Percentiles rank a stretch among this genome's conserved stretches.
These are phyloP conservation scores for Conticribra guillardii DNA, from an alignment of 108 stramenopile species.

Conservation along the genomic window DNA sequence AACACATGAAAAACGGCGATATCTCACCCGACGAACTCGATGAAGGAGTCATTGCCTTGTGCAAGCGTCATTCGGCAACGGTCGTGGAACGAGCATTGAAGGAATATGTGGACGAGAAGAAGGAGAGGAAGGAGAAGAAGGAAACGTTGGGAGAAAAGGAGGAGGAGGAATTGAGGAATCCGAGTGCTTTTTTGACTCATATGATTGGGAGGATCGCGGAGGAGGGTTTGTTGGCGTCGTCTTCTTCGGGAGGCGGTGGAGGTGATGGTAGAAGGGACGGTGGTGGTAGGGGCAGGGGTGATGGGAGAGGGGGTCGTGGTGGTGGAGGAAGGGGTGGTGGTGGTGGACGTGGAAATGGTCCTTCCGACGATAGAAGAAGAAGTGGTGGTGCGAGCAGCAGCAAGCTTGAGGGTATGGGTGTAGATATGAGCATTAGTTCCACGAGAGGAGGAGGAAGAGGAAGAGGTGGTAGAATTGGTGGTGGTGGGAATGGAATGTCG, in stretches of 20 bases:
- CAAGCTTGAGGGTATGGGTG: constrained; percentile 51
- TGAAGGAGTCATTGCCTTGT: constrained; percentile 81
- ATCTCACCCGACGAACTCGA: constrained; percentile 87
- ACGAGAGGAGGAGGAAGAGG: too few relatives aligned
- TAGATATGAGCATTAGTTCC: constrained; percentile 73
- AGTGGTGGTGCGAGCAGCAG: constrained; percentile 27
- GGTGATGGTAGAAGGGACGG: constrained; percentile 15
- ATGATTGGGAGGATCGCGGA: constrained; percentile 76
- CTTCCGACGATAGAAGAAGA: constrained; percentile 13
- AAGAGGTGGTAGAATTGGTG: neutral
- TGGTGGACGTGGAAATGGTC: constrained; percentile 16
- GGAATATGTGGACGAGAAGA: constrained; percentile 79
- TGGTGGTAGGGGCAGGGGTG: constrained; percentile 1
- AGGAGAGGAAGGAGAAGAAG: constrained; percentile 34
- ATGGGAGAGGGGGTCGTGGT: neutral
- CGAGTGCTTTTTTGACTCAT: constrained; percentile 77
- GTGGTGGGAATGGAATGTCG: constrained; percentile 22
- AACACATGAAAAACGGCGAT: constrained; percentile 74
- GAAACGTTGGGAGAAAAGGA: constrained; percentile 78
- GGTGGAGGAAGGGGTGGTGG: constrained; percentile 11
- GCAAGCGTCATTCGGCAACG: constrained; percentile 81
- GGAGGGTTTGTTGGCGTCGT: constrained; percentile 57
- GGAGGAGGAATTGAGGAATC: constrained; percentile 76
- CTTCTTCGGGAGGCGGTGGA: neutral
- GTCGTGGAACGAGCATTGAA: constrained; percentile 76